Conservation (phyloP, 345 rosid genomes). For the Pugionium cornutum region DNA sequence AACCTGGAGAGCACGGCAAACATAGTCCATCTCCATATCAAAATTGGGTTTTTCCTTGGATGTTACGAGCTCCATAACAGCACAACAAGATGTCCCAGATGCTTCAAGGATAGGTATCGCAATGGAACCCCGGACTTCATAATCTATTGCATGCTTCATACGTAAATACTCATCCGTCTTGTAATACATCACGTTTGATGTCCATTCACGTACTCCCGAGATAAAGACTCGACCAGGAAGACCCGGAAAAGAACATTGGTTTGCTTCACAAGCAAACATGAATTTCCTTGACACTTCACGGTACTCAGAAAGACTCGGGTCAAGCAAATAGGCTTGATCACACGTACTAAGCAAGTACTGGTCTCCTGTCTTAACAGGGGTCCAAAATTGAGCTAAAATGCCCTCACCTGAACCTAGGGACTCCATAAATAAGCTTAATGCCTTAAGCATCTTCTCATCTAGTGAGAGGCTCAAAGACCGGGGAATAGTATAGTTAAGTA, state of each 20-base stretch:
- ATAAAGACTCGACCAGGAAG: constrained; percentile 92
- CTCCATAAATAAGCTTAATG: constrained; percentile 71
- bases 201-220: constrained; percentile 90
- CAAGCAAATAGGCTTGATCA: constrained; percentile 88
- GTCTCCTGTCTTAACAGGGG: constrained; percentile 65
- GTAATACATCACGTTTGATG: constrained; percentile 76
- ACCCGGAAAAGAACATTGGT: constrained; percentile 59
- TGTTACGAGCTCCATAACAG: constrained; percentile 92
- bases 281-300: constrained; percentile 86
- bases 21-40: constrained; percentile 68
- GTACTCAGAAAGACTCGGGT: constrained; percentile 73
- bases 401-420: constrained; percentile 76
- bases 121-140: constrained; percentile 75
- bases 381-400: constrained; percentile 89
- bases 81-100: constrained; percentile 56
- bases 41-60: constrained; percentile 73
- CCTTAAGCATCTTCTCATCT: constrained; percentile 88
- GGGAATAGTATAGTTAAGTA: constrained; percentile 35
- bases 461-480: constrained; percentile 54
- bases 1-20: constrained; percentile 81
- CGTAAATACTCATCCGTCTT: constrained; percentile 67
- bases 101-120: constrained; percentile 75
- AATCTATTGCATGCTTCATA: constrained; percentile 60
- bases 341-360: constrained; percentile 63
- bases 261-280: constrained; percentile 67